Evolutionary conservation across 805 yeast species (phyloP), one percentile per base, ranked within the genome.

Genomic region (Yamadazyma philogaea): DNA sequence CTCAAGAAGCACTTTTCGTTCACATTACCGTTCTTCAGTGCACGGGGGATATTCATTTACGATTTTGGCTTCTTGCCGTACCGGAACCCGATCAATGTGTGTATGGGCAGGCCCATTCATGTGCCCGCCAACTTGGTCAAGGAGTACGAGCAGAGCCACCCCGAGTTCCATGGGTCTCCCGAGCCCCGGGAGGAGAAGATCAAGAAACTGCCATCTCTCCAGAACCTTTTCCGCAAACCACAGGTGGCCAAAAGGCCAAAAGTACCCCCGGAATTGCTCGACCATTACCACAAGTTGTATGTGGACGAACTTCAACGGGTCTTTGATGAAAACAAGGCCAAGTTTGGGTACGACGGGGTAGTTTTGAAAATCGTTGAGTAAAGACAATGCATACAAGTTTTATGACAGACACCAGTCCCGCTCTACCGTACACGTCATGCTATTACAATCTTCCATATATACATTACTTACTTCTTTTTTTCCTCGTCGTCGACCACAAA

Each of bases 51-150:
- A 0, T 90, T 91, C 64, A 87, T 91, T 55, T 87, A 90, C 54
- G 96, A 89, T 58, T 87, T 85, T 65, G 99, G 99, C 0, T 64
- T 93, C 22, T 63, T 93, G 44, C 98, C 99, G 1, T 90, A 79
- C 59, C 73, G 97, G 50, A 77, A 82, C 40, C 87, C 87, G 2
- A 82, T 93, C 42, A 74, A 86, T 48, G 72, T 93, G 11, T 95
- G 87, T 44, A 68, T 80, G 26, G 95, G 95, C 0, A 66, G 63
- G 17, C 90, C 95, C 4, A 79, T 83, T 18, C 66, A 70, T 38
- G 71, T 82, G 4, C 84, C 87, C 4, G 50, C 56, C 6, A 62
- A 63, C 12, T 51, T 58, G n/a, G 44, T 68, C 22, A 56, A 52
- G 40, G 66, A 63, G 4, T 66, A 65, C 46, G 50, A 51, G 42